Evolutionary conservation across 2,329 filamentous ascomycete genomes (phyloP).

Genomic region (Pleurostoma richardsiae): DNA sequence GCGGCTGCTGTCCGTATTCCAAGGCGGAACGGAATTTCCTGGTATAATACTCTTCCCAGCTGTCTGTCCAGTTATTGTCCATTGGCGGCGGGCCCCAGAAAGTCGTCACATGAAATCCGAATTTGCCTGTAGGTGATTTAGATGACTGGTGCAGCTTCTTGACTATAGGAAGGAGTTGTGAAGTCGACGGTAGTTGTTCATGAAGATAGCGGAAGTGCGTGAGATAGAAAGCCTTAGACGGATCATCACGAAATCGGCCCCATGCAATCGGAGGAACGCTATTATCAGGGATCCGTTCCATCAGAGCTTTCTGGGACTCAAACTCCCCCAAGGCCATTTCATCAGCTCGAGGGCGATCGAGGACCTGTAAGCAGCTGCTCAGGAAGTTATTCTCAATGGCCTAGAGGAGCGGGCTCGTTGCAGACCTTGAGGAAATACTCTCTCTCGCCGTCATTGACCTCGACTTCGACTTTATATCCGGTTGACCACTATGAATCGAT

Average conservation of each 20-base stretch:
- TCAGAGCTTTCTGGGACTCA: not conserved
- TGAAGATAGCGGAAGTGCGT: not conserved
- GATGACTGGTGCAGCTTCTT: not conserved
- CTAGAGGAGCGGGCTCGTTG: not conserved
- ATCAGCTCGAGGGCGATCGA: constrained; percentile 2
- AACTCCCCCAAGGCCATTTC: constrained; percentile 3
- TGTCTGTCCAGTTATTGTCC: constrained; percentile 7
- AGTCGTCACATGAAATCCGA: no score
- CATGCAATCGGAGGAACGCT: constrained; percentile 1
- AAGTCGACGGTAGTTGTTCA: not conserved
- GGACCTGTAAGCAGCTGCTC: not conserved
- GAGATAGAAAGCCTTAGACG: not conserved
- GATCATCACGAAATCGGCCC: not conserved
- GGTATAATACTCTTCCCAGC: constrained; percentile 26
- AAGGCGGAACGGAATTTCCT: constrained; percentile 20
- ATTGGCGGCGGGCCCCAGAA: no score
- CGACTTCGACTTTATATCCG: constrained; percentile 4
- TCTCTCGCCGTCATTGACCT: not conserved
- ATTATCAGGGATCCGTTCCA: not conserved
- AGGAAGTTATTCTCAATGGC: not conserved
- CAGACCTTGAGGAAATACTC: constrained; percentile 1
- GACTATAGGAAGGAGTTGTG: not conserved
- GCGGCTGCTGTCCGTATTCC: constrained; percentile 15
- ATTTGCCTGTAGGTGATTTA: constrained; percentile 1
- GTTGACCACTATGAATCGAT: constrained; percentile 2